A percentile compares a stretch with the other conserved stretches of the same genome.
Conservation (phyloP, 495 filamentous ascomycete genomes). For the Daldinia bambusicola region DNA sequence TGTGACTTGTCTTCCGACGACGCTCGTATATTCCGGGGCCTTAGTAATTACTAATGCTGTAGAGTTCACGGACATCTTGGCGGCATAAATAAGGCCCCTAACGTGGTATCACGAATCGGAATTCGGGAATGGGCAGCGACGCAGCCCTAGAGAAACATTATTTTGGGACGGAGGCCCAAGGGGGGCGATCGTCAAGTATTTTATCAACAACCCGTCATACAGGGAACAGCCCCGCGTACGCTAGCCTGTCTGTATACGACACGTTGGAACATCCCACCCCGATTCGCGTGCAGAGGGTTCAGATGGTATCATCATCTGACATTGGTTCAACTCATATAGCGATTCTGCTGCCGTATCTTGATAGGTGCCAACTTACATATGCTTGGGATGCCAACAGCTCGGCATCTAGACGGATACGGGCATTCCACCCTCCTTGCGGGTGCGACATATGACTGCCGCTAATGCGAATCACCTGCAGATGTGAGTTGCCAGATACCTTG, state of each 20-base stretch:
- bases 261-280: conserved; percentile 39
- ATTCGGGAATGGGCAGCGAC: conserved; percentile 15
- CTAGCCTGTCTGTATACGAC: conserved; percentile 30
- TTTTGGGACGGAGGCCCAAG: conserved; percentile 21
- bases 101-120: conserved; percentile 31
- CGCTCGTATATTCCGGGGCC: conserved; percentile 12
- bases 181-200: conserved; percentile 37
- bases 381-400: conserved; percentile 40
- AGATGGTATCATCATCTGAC: conserved; percentile 45
- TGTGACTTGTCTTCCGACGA: conserved; percentile 36
- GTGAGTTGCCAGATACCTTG: background rate
- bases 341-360: conserved; percentile 31
- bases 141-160: conserved; percentile 26
- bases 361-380: conserved; percentile 39
- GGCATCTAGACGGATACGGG: conserved; percentile 40
- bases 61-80: conserved; percentile 24
- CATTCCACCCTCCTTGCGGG: conserved; percentile 37
- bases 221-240: conserved; percentile 28
- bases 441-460: conserved; percentile 33
- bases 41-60: conserved; percentile 15
- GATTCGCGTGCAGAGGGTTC: conserved; percentile 25
- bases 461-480: conserved; percentile 40
- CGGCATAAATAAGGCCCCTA: conserved; percentile 1
- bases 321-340: conserved; percentile 38
- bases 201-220: conserved; percentile 43